Base-by-base conservation (phyloP, 805 yeast species). In the Saccharomycopsis lassenensis region DNA sequence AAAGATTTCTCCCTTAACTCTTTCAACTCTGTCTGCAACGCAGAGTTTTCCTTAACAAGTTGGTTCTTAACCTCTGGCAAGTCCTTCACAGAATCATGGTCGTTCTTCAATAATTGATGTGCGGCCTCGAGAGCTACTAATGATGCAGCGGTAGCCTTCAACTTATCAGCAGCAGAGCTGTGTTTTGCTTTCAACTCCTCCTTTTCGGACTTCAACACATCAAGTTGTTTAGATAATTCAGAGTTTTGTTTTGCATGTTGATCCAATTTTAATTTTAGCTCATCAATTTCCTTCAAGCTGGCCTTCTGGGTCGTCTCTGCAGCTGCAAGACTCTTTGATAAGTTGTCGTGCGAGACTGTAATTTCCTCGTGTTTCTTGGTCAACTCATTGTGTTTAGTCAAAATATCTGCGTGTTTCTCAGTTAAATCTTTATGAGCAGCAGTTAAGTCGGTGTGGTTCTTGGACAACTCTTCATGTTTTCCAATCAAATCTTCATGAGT, bases 341-440 rank as follows among this genome's bases (percentile, higher is more conserved):
- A 24, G 19, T 31, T 39, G 15, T 29, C 29, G 19, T 39, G 42
- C 11, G 37, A 38, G 4, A 37, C 41, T 8, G 22, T 24, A 17
- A 31, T 7, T 2, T 8, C 26, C 2, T 20, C 25, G 12, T 22
- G 36, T 11, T 22, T 32, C 7, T 11, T 24, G 6, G 29, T n/a
- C 14, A 32, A 17, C 8, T 21, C 29, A 32, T 19, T 19, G 4
- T 24, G 36, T 12, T 24, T 16, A 27, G 30, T 10, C 10, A 27
- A 11, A n/a, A 27, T 10, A n/a, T 23, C n/a, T n/a, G 11, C 32
- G 18, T n/a, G 28, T 25, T 31, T 20, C 7, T 31, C 31, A 31
- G 16, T 12, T 7, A 20, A 14, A 7, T 7, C 35, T 2, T 24
- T 24, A 14, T 33, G 38, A 11, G 12, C 15, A 3, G 7, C 3